A percentile compares a stretch with the other conserved stretches of the same genome.
Evolutionary conservation across 208 protist genomes (phyloP).

Genomic region (Leishmania major): DNA sequence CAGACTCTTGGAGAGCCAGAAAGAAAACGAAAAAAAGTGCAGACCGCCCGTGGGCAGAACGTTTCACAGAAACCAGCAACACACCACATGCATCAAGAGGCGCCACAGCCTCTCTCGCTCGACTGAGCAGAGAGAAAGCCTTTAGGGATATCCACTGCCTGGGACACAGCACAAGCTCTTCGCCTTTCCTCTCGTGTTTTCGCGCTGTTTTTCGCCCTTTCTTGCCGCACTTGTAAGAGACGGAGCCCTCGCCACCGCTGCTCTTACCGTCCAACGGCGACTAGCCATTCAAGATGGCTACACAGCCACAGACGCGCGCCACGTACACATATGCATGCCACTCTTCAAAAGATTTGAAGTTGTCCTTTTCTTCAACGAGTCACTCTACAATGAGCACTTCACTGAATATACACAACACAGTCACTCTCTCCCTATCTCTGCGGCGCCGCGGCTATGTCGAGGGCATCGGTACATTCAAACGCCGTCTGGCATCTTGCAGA

Average conservation of each 20-base stretch:
- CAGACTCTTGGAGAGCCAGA: not conserved
- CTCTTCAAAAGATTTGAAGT: not conserved
- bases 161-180: not conserved
- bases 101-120: not conserved
- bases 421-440: not conserved
- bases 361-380: not conserved
- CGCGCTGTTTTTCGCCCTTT: not conserved
- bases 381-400: not conserved
- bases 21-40: not conserved
- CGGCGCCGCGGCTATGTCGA: not conserved
- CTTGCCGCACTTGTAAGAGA: not conserved
- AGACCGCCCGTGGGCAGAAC: not conserved
- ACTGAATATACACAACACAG: not conserved
- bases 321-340: not conserved
- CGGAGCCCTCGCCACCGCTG: not conserved
- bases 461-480: not conserved
- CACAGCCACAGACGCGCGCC: not conserved
- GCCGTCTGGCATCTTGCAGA: not conserved
- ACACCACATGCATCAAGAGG: not conserved
- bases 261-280: not conserved
- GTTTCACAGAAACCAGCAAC: not conserved
- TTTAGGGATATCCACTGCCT: not conserved
- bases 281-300: not conserved
- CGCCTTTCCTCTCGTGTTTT: not conserved
- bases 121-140: not conserved